Percentiles rank a stretch among this genome's conserved stretches.
These are phyloP conservation scores for Solanum infundibuliforme DNA, from an alignment of 257 asterid species.

Conservation along the genomic window DNA sequence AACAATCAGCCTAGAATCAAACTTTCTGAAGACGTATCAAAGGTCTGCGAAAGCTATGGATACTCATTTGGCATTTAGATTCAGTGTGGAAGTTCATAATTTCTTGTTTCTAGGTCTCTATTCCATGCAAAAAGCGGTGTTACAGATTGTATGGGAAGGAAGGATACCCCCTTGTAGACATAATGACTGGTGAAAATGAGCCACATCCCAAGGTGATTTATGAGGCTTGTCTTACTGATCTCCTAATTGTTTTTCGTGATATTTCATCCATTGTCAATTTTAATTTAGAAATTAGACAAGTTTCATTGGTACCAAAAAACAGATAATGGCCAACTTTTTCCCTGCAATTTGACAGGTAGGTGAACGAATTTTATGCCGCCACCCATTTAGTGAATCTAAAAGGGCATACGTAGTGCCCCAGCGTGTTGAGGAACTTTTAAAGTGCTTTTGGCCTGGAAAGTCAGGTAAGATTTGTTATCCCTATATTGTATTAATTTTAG, in stretches of 20 bases:
- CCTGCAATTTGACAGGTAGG: slow-evolving; percentile 38
- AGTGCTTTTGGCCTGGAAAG: slow-evolving; percentile 60
- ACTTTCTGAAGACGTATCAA: slow-evolving; percentile 93
- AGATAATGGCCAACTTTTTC: neutral
- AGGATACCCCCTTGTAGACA: slow-evolving; percentile 91
- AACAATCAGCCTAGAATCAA: slow-evolving; percentile 92
- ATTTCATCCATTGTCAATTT: neutral
- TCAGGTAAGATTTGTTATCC: neutral
- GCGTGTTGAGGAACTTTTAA: slow-evolving; percentile 79
- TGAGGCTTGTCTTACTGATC: neutral
- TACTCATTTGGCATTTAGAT: neutral
- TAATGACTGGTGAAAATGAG: slow-evolving; percentile 85
- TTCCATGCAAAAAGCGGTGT: slow-evolving; percentile 95
- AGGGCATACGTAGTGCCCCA: slow-evolving; percentile 91
- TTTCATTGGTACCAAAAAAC: neutral
- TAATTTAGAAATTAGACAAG: neutral
- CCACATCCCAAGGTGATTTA: slow-evolving; percentile 76
- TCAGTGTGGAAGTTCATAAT: slow-evolving; percentile 1
- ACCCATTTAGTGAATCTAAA: slow-evolving; percentile 88
- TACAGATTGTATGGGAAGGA: slow-evolving; percentile 90
- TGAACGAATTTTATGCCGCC: slow-evolving; percentile 77
- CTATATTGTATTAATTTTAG: neutral
- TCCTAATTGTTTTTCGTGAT: neutral
- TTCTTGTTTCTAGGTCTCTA: slow-evolving; percentile 59
- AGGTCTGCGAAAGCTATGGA: slow-evolving; percentile 39